These are phyloP conservation scores for Cryphonectria naterciae DNA, from an alignment of 2,329 filamentous ascomycete species.

Conservation along the genomic window DNA sequence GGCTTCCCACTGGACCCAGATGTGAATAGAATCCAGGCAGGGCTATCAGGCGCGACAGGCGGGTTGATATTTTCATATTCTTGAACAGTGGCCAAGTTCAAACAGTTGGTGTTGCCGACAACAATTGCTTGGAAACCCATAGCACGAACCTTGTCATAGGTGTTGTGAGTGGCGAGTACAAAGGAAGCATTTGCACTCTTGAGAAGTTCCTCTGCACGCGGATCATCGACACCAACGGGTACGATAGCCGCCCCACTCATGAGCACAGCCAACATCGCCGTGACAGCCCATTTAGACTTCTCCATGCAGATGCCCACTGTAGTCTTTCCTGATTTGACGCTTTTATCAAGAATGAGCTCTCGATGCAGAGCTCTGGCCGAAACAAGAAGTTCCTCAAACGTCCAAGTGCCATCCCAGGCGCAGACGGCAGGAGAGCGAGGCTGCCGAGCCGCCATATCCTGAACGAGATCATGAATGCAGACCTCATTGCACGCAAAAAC, in stretches of 20 bases:
- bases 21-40: neutral
- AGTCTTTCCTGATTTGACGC: neutral
- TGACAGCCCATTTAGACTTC: neutral
- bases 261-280: neutral
- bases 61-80: neutral
- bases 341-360: neutral
- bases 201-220: neutral
- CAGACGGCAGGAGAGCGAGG: neutral
- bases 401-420: neutral
- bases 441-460: neutral
- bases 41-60: neutral
- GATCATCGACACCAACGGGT: neutral
- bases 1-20: neutral
- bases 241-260: neutral
- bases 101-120: neutral
- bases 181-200: neutral
- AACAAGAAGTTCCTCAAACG: neutral
- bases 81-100: neutral
- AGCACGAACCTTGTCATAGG: neutral
- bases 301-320: neutral
- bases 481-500: neutral
- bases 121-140: neutral
- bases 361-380: neutral
- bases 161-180: neutral
- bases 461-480: neutral